Conservation (phyloP, 352 stramenopile species). For the Phytophthora sp. region DNA sequence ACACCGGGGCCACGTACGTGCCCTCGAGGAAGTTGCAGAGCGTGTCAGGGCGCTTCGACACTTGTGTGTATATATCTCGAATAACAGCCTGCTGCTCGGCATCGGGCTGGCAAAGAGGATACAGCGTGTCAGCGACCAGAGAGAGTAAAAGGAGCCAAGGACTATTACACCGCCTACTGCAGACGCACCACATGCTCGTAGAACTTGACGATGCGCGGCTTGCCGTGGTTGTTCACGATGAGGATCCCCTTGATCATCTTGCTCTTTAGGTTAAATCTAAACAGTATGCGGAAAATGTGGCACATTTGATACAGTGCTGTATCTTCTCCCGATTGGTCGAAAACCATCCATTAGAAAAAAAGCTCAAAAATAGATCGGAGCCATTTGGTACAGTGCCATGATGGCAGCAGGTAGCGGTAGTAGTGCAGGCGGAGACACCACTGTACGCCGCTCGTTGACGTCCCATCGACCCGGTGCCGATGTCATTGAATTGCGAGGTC, state of each 20-base stretch:
- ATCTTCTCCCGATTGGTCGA: constrained; percentile 8
- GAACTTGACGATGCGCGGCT: constrained; percentile 98
- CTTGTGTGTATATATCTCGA: constrained; percentile 98
- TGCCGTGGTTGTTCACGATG: constrained; percentile 99
- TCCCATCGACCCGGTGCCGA: constrained; percentile 2
- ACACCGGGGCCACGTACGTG: constrained; percentile 59
- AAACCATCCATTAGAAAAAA: constrained; percentile 7
- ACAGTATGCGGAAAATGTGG: constrained; percentile 4
- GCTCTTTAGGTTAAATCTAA: constrained; percentile 2
- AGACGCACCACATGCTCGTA: constrained; percentile 96
- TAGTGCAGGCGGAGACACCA: not conserved
- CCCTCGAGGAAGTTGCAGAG: constrained; percentile 99
- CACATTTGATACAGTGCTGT: not conserved
- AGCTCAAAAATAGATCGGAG: constrained; percentile 19
- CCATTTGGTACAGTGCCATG: constrained; percentile 1
- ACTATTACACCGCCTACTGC: not conserved
- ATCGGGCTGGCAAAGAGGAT: constrained; percentile 76
- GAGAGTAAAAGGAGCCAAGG: not conserved
- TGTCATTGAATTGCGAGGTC: not conserved
- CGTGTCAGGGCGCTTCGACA: constrained; percentile 97
- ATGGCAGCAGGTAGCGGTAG: constrained; percentile 21
- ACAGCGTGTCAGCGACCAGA: not conserved
- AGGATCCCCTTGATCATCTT: constrained; percentile 99
- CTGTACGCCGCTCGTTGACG: not conserved
- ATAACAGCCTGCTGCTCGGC: constrained; percentile 98